phyloP scores from a whole-genome alignment of 192 early-diverging fungal genomes.

The Obelidium mucronatum region DNA sequence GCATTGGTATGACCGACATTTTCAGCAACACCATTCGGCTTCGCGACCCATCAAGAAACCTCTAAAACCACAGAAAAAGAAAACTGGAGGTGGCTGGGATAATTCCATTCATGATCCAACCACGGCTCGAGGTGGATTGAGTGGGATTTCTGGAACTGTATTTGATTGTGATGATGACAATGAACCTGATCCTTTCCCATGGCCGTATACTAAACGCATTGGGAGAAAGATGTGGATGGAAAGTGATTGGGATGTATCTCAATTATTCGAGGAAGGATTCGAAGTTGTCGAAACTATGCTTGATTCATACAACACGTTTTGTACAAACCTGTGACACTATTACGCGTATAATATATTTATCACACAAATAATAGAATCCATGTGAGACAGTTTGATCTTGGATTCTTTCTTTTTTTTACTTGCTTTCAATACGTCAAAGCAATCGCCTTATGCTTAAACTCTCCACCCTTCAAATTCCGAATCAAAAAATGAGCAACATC shows the following conservation, averaged over 20 bases:
- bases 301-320: constrained; percentile 14
- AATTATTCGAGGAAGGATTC: constrained; percentile 14
- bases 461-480: background rate
- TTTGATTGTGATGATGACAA: background rate
- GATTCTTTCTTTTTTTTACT: background rate
- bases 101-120: background rate
- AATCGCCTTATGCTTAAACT: background rate
- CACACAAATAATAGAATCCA: too few relatives aligned
- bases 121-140: background rate
- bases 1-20: constrained; percentile 52
- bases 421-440: background rate
- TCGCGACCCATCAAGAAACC: background rate
- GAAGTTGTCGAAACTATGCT: background rate
- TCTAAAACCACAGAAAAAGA: background rate
- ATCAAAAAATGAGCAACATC: constrained; percentile 7
- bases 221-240: constrained; percentile 10
- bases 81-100: background rate
- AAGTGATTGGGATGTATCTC: constrained; percentile 6
- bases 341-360: too few relatives aligned
- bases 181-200: background rate
- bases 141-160: background rate
- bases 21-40: background rate
- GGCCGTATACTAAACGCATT: background rate
- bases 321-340: constrained; percentile 13
- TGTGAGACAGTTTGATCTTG: too few relatives aligned